phyloP scores from a whole-genome alignment of 352 stramenopile genomes.

The Pythium utonaiense region DNA sequence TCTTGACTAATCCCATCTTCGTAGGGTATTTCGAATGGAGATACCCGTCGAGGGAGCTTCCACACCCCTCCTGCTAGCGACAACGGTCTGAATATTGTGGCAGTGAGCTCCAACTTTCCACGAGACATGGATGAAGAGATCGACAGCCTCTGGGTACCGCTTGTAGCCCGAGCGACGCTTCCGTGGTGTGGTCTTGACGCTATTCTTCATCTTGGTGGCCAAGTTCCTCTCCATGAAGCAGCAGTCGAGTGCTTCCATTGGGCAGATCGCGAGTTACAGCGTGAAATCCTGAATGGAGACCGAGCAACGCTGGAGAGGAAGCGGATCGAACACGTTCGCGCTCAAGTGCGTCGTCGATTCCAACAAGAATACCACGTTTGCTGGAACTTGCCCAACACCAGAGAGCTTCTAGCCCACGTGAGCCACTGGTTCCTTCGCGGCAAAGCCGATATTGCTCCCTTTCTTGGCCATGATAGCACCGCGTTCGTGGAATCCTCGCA shows the following conservation, averaged over 20 bases:
- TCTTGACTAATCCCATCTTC: too few species aligned
- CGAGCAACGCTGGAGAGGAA: constrained; percentile 6
- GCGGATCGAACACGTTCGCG: constrained; percentile 12
- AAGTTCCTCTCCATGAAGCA: constrained; percentile 72
- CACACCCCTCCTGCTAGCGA: constrained; percentile 39
- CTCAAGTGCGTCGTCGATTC: constrained; percentile 50
- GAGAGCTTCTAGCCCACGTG: constrained; percentile 48
- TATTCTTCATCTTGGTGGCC: constrained; percentile 66
- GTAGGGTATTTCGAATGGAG: constrained; percentile 54
- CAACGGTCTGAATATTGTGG: constrained; percentile 42
- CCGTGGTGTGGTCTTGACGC: constrained; percentile 72
- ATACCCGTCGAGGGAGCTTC: constrained; percentile 50
- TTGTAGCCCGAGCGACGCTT: constrained; percentile 41
- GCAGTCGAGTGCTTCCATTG: constrained; percentile 61
- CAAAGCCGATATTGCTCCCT: constrained; percentile 58
- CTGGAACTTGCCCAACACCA: constrained; percentile 66
- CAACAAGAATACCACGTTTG: constrained; percentile 65
- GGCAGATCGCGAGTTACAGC: constrained; percentile 34
- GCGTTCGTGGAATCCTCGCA: constrained; percentile 15
- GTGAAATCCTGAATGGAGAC: constrained; percentile 3
- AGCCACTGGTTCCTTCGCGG: constrained; percentile 68
- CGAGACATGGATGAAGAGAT: constrained; percentile 51
- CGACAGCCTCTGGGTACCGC: constrained; percentile 56
- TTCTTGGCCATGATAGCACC: constrained; percentile 39
- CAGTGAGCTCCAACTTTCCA: constrained; percentile 66